Base-by-base conservation (phyloP, 1,139 yeast species). In the Barnettozyma hawaiiensis region DNA sequence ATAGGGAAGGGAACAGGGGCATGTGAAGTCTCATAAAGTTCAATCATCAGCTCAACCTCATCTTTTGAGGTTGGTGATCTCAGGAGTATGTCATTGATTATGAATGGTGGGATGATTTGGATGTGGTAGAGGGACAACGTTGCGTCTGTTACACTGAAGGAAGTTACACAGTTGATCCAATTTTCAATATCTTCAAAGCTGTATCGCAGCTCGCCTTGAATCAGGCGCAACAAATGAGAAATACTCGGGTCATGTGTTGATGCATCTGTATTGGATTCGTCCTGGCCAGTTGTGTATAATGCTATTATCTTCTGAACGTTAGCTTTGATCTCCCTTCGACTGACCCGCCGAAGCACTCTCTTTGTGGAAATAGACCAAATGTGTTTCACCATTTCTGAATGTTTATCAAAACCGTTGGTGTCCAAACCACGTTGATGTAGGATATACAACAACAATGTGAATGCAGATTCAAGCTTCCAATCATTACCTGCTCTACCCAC, bases 51-150 rank as follows among this genome's bases (percentile, higher is more conserved):
- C 1, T 42, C 49, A 4, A 47, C 40, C 39, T 64, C 67, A 14
- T 49, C 44, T 31, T 52, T 60, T 21, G 60, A 56, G 2, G 29
- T 40, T 5, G 66, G 65, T 2, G 40, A 44, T 35, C 67, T 43
- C 7, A 54, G 41, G 12, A 64, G 35, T 2, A 62, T 27, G 42
- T 64, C 67, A 33, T 57, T 57, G 1, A 55, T 9, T 6, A 64
- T 48, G 18, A 57, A 56, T 4, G 43, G 46, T 2, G 65, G 64
- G 15, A 61, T 40, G 33, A 46, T 39, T 22, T 47, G 38, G 3
- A 53, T 42, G 54, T 62, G 51, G 44, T 66, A 16, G 60, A 73
- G 42, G 58, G 66, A 18, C 4, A 47, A 32, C 11, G 62, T 50
- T 4, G 61, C 48, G 2, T 47, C 47, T 1, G 55, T 39, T 5